Percentiles rank a stretch among this genome's conserved stretches.
Evolutionary conservation across 2,329 filamentous ascomycete genomes (phyloP).

Genomic region (Colletotrichum tropicale): DNA sequence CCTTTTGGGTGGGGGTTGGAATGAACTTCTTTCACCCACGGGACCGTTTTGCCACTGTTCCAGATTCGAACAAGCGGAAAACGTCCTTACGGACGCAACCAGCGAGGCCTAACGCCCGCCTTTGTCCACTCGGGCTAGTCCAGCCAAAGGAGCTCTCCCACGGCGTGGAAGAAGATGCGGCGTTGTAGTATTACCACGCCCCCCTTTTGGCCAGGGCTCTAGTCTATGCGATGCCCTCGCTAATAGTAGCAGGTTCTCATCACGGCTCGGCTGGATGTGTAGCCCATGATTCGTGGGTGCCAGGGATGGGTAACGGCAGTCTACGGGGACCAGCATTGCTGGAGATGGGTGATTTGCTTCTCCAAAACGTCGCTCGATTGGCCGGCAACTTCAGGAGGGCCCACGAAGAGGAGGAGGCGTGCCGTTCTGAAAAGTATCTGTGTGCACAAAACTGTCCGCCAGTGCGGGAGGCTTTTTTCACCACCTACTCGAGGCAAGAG

Average conservation of each 20-base stretch:
- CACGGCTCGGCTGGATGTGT: not conserved
- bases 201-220: not conserved
- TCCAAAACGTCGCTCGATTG: not conserved
- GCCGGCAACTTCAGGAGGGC: not conserved
- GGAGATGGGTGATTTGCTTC: not conserved
- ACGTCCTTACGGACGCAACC: slow-evolving; percentile 13
- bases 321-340: not conserved
- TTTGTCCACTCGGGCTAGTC: slow-evolving; percentile 7
- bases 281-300: slow-evolving; percentile 14
- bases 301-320: slow-evolving; percentile 3
- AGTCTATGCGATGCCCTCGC: not conserved
- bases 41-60: slow-evolving; percentile 13
- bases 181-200: not conserved
- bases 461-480: not conserved
- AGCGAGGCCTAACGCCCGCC: slow-evolving; percentile 1
- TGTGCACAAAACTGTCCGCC: not conserved
- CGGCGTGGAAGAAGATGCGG: not conserved
- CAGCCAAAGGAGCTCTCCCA: not conserved
- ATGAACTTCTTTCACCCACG: not conserved
- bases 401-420: not conserved
- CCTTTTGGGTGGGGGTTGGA: not conserved
- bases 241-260: not conserved
- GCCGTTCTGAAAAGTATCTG: not conserved
- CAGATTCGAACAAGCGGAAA: slow-evolving; percentile 1
- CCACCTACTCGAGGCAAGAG: not conserved